phyloP scores from a whole-genome alignment of 78 protist species.

The Guillardia theta region DNA sequence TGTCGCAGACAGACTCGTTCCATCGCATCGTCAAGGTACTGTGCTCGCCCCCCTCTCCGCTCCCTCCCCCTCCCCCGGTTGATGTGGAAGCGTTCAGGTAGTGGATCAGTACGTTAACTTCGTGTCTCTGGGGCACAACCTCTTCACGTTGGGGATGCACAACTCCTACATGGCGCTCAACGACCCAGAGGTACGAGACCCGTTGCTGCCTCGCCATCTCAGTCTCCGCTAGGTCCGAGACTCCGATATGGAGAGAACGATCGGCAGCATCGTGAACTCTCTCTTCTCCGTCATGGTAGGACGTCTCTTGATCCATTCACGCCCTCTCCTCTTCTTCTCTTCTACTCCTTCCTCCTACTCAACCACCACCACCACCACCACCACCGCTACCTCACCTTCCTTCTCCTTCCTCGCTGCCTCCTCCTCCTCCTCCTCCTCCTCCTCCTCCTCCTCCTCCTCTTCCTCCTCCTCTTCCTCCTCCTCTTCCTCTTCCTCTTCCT shows the following conservation, averaged over 20 bases:
- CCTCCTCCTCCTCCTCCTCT: not conserved
- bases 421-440: not conserved
- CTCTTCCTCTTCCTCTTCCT: not conserved
- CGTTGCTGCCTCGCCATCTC: not conserved
- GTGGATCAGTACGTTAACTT: conserved; percentile 22
- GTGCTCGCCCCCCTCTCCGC: not conserved
- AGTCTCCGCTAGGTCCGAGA: not conserved
- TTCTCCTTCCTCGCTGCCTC: not conserved
- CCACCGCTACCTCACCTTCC: not conserved
- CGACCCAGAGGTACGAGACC: not conserved
- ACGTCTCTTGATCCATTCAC: not conserved
- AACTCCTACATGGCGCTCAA: not conserved
- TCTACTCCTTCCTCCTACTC: not conserved
- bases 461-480: not conserved
- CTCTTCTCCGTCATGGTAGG: not conserved
- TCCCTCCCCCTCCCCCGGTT: not conserved
- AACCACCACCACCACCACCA: not conserved
- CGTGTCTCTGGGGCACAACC: not conserved
- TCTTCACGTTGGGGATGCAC: not conserved
- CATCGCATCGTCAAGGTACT: not conserved
- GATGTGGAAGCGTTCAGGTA: not conserved
- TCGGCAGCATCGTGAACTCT: not conserved
- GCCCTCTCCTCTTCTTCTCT: not conserved
- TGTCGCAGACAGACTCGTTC: not conserved
- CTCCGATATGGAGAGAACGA: not conserved